phyloP scores from a whole-genome alignment of 805 yeast genomes.

The Priceomyces medius region DNA sequence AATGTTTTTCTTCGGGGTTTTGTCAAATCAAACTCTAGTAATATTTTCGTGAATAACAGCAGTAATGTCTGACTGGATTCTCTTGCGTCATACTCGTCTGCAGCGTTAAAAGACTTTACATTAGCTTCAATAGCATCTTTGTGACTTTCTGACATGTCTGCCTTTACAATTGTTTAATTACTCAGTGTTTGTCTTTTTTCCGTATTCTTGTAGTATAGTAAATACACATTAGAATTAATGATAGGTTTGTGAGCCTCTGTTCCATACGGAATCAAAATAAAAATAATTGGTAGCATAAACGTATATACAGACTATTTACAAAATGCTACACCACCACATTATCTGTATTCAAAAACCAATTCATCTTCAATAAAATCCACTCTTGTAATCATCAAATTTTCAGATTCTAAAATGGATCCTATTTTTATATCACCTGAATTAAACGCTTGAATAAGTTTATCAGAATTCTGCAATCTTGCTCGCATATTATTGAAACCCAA shows the following conservation, averaged over 20 bases:
- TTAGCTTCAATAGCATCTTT: slow-evolving; percentile 25
- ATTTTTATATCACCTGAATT: slow-evolving; percentile 18
- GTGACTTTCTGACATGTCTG: slow-evolving; percentile 11
- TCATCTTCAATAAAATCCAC: slow-evolving; percentile 39
- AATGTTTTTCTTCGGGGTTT: slow-evolving; percentile 12
- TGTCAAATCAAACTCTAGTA: slow-evolving; percentile 19
- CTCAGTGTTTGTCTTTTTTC: too few relatives aligned
- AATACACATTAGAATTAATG: too few relatives aligned
- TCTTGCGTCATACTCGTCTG: slow-evolving; percentile 21
- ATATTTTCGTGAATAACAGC: slow-evolving; percentile 17
- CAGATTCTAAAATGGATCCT: slow-evolving; percentile 21
- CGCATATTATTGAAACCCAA: slow-evolving; percentile 24
- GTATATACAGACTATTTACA: slow-evolving; percentile 4
- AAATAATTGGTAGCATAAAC: too few relatives aligned
- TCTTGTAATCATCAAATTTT: slow-evolving; percentile 18
- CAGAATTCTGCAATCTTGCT: slow-evolving; percentile 21
- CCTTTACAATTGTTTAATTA: too few relatives aligned
- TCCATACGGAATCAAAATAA: too few relatives aligned
- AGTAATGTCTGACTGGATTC: slow-evolving; percentile 17
- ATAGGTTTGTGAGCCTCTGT: too few relatives aligned
- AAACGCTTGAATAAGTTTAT: slow-evolving; percentile 17
- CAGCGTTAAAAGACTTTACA: slow-evolving; percentile 15
- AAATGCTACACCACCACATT: neutral
- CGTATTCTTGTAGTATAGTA: too few relatives aligned
- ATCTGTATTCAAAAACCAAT: slow-evolving; percentile 17